These are phyloP conservation scores for Fusarium solani-melongenae DNA, from an alignment of 2,329 filamentous ascomycete species.

Conservation along the genomic window DNA sequence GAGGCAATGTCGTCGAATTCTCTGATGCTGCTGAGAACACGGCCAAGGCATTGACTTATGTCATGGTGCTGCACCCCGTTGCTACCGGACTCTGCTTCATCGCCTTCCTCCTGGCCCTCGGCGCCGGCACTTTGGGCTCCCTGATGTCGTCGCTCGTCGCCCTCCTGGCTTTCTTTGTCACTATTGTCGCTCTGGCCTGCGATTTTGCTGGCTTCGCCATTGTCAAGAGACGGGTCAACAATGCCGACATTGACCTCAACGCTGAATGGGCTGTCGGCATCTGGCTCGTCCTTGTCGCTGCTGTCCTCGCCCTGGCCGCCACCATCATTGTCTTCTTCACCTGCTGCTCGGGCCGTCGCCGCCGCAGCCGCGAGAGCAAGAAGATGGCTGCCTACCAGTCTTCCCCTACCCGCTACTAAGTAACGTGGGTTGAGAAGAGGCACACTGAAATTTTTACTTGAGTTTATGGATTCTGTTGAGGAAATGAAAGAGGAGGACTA, in stretches of 20 bases:
- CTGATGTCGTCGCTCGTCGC: constrained; percentile 63
- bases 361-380: constrained; percentile 42
- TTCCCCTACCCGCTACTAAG: constrained; percentile 31
- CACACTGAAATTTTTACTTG: background rate
- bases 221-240: constrained; percentile 64
- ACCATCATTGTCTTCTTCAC: constrained; percentile 69
- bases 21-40: constrained; percentile 56
- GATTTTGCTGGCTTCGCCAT: constrained; percentile 70
- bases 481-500: constrained; percentile 1
- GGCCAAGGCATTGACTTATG: constrained; percentile 62
- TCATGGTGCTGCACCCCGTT: constrained; percentile 72
- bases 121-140: constrained; percentile 63
- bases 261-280: constrained; percentile 66
- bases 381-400: constrained; percentile 44
- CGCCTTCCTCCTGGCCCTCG: constrained; percentile 66
- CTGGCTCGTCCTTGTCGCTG: constrained; percentile 69
- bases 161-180: constrained; percentile 62
- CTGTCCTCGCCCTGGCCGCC: constrained; percentile 65
- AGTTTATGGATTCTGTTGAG: background rate
- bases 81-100: constrained; percentile 68
- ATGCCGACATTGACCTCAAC: constrained; percentile 50
- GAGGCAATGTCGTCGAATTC: constrained; percentile 53
- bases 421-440: background rate
- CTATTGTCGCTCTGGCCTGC: constrained; percentile 60
- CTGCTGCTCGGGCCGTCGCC: constrained; percentile 65